Conservation (phyloP, 176 grass and related monocot species). For the Oryza longistaminata region DNA sequence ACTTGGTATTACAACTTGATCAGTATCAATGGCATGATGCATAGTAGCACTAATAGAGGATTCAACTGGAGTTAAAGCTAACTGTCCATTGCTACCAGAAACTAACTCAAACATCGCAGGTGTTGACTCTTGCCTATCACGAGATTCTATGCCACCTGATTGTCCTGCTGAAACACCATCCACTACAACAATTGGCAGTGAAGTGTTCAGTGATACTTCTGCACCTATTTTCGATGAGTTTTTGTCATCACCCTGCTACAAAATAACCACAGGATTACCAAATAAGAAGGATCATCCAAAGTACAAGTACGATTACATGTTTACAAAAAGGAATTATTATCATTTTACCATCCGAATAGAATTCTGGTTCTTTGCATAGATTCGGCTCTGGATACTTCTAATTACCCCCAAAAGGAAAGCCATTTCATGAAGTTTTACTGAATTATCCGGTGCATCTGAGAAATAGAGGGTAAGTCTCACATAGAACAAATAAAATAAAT, state of each 20-base stretch:
- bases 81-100: slow-evolving; percentile 42
- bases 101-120: slow-evolving; percentile 37
- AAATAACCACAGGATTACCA: slow-evolving; percentile 27
- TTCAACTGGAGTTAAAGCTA: slow-evolving; percentile 56
- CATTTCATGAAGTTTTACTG: slow-evolving; percentile 87
- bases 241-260: slow-evolving; percentile 68
- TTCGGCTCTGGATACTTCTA: slow-evolving; percentile 70
- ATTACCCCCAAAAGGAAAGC: slow-evolving; percentile 82
- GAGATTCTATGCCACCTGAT: slow-evolving; percentile 39
- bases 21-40: slow-evolving; percentile 31
- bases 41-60: slow-evolving; percentile 45
- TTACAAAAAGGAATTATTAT: not conserved
- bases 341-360: slow-evolving; percentile 56
- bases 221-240: slow-evolving; percentile 49
- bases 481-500: slow-evolving; percentile 46
- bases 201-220: slow-evolving; percentile 52
- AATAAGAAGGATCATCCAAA: slow-evolving; percentile 28
- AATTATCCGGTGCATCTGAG: slow-evolving; percentile 44
- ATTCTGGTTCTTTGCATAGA: slow-evolving; percentile 63
- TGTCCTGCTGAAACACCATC: slow-evolving; percentile 50
- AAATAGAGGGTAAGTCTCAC: slow-evolving; percentile 38
- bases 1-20: slow-evolving; percentile 39
- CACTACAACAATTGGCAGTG: slow-evolving; percentile 41
- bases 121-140: slow-evolving; percentile 42
- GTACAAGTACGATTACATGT: not conserved